These are phyloP conservation scores for Termitomyces sp. DNA, from an alignment of 768 basidiomycete species.

Conservation along the genomic window DNA sequence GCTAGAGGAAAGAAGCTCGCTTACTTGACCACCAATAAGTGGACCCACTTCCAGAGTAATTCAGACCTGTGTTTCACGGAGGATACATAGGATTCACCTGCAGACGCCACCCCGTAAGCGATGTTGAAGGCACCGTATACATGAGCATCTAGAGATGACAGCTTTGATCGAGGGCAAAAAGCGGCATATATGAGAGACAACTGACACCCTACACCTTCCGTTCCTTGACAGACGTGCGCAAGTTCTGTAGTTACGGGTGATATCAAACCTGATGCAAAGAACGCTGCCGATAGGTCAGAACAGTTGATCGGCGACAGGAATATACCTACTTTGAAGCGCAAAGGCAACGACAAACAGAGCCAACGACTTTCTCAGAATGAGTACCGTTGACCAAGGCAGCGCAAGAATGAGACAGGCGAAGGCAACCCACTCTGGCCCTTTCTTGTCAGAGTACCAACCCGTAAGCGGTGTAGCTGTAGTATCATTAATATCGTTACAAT, in stretches of 20 bases:
- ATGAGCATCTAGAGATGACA: slow-evolving; percentile 51
- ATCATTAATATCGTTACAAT: background rate
- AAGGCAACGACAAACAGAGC: slow-evolving; percentile 42
- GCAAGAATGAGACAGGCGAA: slow-evolving; percentile 40
- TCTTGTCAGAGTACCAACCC: slow-evolving; percentile 53
- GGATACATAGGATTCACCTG: slow-evolving; percentile 32
- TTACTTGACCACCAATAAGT: slow-evolving; percentile 61
- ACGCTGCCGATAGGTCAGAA: slow-evolving; percentile 31
- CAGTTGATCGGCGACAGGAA: background rate
- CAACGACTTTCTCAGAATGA: slow-evolving; percentile 41
- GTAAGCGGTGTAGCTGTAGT: slow-evolving; percentile 47
- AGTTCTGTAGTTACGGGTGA: slow-evolving; percentile 65
- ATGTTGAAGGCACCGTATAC: slow-evolving; percentile 73
- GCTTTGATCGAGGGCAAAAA: background rate
- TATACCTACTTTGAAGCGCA: slow-evolving; percentile 47
- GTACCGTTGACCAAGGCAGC: slow-evolving; percentile 58
- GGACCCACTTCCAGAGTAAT: slow-evolving; percentile 50
- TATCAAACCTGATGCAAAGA: slow-evolving; percentile 54
- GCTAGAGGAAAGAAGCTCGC: background rate
- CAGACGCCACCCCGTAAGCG: slow-evolving; percentile 59
- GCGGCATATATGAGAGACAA: background rate
- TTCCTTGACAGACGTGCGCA: slow-evolving; percentile 47
- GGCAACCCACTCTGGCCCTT: slow-evolving; percentile 52
- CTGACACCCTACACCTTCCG: slow-evolving; percentile 67
- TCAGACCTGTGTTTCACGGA: background rate